phyloP scores from a whole-genome alignment of 352 stramenopile species.

The Globisporangium megalacanthum region DNA sequence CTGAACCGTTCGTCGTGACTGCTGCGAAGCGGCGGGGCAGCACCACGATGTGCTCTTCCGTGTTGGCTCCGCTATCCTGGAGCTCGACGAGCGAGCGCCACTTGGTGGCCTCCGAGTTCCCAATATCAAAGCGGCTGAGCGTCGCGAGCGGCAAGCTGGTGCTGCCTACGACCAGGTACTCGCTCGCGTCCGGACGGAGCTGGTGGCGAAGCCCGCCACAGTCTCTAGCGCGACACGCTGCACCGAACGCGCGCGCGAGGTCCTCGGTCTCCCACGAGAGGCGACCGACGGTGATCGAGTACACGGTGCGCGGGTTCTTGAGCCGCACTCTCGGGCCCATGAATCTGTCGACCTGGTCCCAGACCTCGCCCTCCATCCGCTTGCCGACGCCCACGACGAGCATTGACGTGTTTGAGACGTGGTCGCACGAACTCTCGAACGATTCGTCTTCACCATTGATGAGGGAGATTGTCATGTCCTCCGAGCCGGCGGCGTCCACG shows the following conservation, averaged over 20 bases:
- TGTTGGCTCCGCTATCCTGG: not conserved
- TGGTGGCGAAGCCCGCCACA: constrained; percentile 2
- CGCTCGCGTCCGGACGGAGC: constrained; percentile 10
- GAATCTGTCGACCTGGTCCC: not conserved
- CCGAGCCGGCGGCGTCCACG: constrained; percentile 8
- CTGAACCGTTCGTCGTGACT: not conserved
- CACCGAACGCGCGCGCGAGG: not conserved
- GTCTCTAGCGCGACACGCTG: not conserved
- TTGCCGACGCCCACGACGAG: constrained; percentile 6
- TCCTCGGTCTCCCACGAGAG: constrained; percentile 5
- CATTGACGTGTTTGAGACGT: constrained; percentile 10
- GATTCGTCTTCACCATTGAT: not conserved
- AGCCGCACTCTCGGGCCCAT: not conserved
- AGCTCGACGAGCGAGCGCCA: constrained; percentile 9
- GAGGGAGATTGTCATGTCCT: constrained; percentile 6
- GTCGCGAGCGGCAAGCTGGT: constrained; percentile 1
- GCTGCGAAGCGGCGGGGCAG: constrained; percentile 9
- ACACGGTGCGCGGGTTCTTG: constrained; percentile 3
- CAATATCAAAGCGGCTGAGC: constrained; percentile 3
- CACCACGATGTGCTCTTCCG: constrained; percentile 2
- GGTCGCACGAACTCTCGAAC: not conserved
- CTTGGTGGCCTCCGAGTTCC: constrained; percentile 1
- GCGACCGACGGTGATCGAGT: constrained; percentile 6
- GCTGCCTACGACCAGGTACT: not conserved
- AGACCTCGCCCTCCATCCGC: constrained; percentile 1